Evolutionary conservation across 768 basidiomycete genomes (phyloP).

Genomic region (Arthromyces matolae): DNA sequence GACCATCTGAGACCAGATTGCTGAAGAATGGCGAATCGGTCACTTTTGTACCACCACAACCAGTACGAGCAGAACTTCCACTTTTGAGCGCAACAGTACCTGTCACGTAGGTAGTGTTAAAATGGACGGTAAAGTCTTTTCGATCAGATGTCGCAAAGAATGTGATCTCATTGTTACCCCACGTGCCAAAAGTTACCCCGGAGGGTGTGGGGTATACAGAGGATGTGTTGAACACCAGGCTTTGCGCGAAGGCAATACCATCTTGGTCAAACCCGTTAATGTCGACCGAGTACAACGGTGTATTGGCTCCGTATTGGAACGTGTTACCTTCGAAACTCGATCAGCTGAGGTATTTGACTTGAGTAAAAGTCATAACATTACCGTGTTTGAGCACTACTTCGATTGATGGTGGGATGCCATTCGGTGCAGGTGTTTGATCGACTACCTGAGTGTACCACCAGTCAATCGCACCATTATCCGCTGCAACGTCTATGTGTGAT

Average conservation of each 20-base stretch:
- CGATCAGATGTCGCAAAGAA: constrained; percentile 3
- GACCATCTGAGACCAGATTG: constrained; percentile 10
- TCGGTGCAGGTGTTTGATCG: constrained; percentile 10
- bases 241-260: constrained; percentile 11
- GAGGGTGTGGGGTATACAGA: background rate
- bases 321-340: constrained; percentile 11
- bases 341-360: background rate
- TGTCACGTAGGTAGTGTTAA: constrained; percentile 9
- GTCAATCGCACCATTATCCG: constrained; percentile 13
- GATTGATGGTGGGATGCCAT: constrained; percentile 14
- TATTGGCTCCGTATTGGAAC: constrained; percentile 12
- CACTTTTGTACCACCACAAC: constrained; percentile 7
- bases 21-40: constrained; percentile 14
- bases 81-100: constrained; percentile 9
- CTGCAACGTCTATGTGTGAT: constrained; percentile 11
- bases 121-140: constrained; percentile 3
- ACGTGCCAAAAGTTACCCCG: constrained; percentile 8
- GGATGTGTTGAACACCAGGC: constrained; percentile 10
- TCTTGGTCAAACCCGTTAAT: constrained; percentile 14
- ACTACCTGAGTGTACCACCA: constrained; percentile 17
- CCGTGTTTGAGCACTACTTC: constrained; percentile 16
- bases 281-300: constrained; percentile 10
- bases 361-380: background rate
- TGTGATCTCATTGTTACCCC: constrained; percentile 13
- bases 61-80: constrained; percentile 11